Base-by-base conservation (phyloP, 208 protist species). In the Phytomonas sp. region DNA sequence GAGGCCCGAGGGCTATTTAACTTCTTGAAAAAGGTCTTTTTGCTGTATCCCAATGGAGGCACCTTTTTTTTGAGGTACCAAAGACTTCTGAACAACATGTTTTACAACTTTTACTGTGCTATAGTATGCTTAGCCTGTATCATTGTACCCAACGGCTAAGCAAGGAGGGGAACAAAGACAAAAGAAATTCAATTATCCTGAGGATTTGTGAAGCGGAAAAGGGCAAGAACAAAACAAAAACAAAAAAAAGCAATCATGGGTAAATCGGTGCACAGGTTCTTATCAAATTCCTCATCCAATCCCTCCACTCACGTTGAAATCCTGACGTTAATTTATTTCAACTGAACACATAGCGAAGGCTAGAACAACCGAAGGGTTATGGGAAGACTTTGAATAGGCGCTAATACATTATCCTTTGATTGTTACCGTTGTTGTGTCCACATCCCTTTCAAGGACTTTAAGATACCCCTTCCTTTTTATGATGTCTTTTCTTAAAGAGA, bases 11-110 rank as follows among this genome's bases (percentile, higher is more conserved):
- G 87, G 56, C 69, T 89, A 28, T 70, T 73, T n/a, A 88, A 29
- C 81, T 96, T 96, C 30, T 75, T 77, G 33, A 84, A 74, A 68
- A 92, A 96, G n/a, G 76, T 75, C 11, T 81, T 85, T 7, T 72
- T 80, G 66, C 85, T 85, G 74, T 86, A 92, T 4, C 89, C 87
- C 32, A 94, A 43, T 2, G 87, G 88, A 4, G 75, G 65, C 0
- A 74, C 56, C n/a, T 74, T 60, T 36, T 75, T 60, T 46, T 61
- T 46, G 61, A 71, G n/a, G 33, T 11, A 68, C 7, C 33, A 71
- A 68, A 65, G 33, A 65, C 61, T 65, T 65, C 36, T 23, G 2
- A 46, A n/a, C 4, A 65, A 65, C 33, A 37, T 56, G 46, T 5
- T 56, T 56, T 26, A 26, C 13, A 7, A 56, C 4, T 56, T 20